phyloP scores from a whole-genome alignment of 2,329 filamentous ascomycete genomes.

The Exophiala sp. region DNA sequence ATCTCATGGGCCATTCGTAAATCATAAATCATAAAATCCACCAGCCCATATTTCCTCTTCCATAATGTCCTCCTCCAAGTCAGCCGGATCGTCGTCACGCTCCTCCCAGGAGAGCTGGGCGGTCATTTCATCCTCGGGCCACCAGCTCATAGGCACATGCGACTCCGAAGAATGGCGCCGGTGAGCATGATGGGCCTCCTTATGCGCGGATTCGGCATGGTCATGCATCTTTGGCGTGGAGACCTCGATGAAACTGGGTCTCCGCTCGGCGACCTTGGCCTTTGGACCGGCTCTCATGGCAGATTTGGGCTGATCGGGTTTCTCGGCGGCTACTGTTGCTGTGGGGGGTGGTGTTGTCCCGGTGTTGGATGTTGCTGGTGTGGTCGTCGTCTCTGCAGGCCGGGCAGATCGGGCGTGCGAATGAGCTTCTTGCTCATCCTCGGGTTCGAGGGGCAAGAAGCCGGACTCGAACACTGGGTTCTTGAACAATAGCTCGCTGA shows the following conservation, averaged over 20 bases:
- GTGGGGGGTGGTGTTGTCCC: conserved; percentile 16
- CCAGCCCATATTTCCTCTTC: conserved; percentile 20
- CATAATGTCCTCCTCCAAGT: conserved; percentile 20
- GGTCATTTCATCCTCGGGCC: conserved; percentile 15
- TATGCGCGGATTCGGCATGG: conserved; percentile 9
- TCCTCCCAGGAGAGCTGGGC: conserved; percentile 21
- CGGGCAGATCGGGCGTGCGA: conserved; percentile 3
- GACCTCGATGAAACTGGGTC: conserved; percentile 21
- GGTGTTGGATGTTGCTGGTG: conserved; percentile 20
- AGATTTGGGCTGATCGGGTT: neutral
- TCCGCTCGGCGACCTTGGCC: conserved; percentile 7
- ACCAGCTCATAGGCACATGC: conserved; percentile 19
- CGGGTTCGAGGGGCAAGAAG: conserved; percentile 16
- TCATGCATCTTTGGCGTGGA: neutral
- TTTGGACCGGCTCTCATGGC: neutral
- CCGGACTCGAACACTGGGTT: conserved; percentile 12
- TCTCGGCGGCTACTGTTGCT: neutral
- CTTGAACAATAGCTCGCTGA: conserved; percentile 20
- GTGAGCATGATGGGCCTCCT: conserved; percentile 3
- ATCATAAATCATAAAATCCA: conserved; percentile 16
- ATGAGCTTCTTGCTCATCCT: conserved; percentile 3
- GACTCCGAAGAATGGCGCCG: conserved; percentile 13
- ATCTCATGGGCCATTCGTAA: too few relatives aligned
- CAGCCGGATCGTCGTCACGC: conserved; percentile 3
- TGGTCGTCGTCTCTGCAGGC: conserved; percentile 7